Conservation (phyloP, 192 early-diverging fungal genomes). For the Dissophora globulifera region DNA sequence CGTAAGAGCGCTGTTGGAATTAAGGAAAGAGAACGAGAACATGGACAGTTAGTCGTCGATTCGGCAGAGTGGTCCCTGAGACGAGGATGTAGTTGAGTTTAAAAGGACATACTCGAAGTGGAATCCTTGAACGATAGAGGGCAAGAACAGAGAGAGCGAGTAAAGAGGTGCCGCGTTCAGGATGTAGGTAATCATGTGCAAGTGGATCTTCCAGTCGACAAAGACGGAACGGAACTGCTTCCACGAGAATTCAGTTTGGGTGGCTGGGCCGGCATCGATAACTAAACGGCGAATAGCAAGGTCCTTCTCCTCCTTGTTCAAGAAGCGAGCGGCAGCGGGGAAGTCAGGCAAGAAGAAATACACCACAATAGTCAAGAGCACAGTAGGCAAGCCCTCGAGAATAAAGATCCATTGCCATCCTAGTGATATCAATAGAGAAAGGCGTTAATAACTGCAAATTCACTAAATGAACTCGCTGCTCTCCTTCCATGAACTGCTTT, state of each 20-base stretch:
- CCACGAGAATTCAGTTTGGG: constrained; percentile 60
- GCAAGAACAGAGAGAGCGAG: constrained; percentile 74
- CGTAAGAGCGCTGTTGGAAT: constrained; percentile 24
- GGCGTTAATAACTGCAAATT: not conserved
- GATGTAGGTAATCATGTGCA: constrained; percentile 72
- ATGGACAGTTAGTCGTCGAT: too few relatives aligned
- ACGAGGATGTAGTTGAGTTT: too few relatives aligned
- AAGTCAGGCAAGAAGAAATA: constrained; percentile 63
- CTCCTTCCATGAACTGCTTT: too few relatives aligned
- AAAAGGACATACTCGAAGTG: constrained; percentile 56
- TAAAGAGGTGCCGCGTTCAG: constrained; percentile 71
- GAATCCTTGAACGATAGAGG: constrained; percentile 76
- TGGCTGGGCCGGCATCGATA: constrained; percentile 61
- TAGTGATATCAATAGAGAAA: not conserved
- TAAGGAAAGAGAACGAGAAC: too few relatives aligned
- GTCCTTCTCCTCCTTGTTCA: constrained; percentile 57
- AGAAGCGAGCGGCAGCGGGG: constrained; percentile 57
- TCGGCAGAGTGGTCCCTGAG: too few relatives aligned
- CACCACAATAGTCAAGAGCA: constrained; percentile 51
- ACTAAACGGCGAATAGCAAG: constrained; percentile 55
- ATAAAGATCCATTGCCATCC: constrained; percentile 77
- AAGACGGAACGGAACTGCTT: constrained; percentile 61
- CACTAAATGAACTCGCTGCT: too few relatives aligned
- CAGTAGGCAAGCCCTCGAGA: constrained; percentile 66
- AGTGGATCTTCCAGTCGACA: constrained; percentile 60